These are phyloP conservation scores for Coemansia sp. DNA, from an alignment of 192 early-diverging fungal species.

Conservation along the genomic window DNA sequence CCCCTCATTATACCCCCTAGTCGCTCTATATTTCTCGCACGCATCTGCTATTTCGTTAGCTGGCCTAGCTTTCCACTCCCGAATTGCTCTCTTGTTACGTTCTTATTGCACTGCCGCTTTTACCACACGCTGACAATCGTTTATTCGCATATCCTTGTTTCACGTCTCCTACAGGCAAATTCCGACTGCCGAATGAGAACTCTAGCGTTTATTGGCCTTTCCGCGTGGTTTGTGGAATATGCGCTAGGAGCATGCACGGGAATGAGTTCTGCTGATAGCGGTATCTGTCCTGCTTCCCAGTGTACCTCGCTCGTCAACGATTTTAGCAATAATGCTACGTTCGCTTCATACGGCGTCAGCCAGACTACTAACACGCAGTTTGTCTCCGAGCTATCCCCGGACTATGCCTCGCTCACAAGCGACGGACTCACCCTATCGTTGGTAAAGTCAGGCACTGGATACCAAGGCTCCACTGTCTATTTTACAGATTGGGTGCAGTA, in stretches of 20 bases:
- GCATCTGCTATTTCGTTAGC: background rate
- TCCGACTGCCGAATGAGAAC: conserved; percentile 20
- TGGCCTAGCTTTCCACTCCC: background rate
- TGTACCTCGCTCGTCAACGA: conserved; percentile 19
- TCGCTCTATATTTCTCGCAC: conserved; percentile 1
- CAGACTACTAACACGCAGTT: conserved; percentile 33
- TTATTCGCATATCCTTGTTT: background rate
- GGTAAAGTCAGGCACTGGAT: conserved; percentile 42
- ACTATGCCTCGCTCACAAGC: conserved; percentile 46
- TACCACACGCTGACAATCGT: background rate
- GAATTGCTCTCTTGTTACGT: background rate
- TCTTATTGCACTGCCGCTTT: background rate
- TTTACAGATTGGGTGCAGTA: conserved; percentile 61
- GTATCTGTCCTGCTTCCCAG: conserved; percentile 31
- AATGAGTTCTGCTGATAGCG: conserved; percentile 43
- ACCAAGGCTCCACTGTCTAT: conserved; percentile 53
- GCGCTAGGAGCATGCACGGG: conserved; percentile 56
- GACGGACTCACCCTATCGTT: conserved; percentile 52
- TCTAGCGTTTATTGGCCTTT: conserved; percentile 16
- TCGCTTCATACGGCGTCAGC: conserved; percentile 4
- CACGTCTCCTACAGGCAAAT: background rate
- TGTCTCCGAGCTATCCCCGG: conserved; percentile 58
- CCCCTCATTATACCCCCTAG: background rate
- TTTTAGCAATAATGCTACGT: conserved; percentile 18
- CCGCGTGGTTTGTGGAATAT: conserved; percentile 33